Evolutionary conservation across 78 protist species (phyloP), one percentile per base, ranked within the genome.

Genomic region (Acrasis kona): DNA sequence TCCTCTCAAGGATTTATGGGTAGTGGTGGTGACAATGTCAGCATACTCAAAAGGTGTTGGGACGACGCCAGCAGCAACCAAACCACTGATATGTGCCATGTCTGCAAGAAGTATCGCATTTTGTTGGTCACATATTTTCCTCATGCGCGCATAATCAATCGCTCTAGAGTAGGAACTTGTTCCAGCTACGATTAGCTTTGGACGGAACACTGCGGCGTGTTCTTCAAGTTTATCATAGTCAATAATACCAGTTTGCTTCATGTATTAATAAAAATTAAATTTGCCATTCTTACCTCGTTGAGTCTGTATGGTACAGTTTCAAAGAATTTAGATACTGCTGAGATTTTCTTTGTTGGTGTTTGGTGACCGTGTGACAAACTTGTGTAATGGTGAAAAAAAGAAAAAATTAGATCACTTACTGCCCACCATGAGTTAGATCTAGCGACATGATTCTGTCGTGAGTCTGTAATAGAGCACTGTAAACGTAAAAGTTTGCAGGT

Each of bases 1-100:
- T 1, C 91, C 91, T 1, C 91, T 77, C 31, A 92, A 91, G 9
- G 92, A 70, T 83, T 92, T 92, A 91, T 93, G 96, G n/a, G 93
- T 93, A 12, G 96, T 93, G 28, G 92, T 89, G 28, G 92, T 90
- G 65, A 93, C 96, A 9, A 89, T 36, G 75, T 93, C 92, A 31
- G 87, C 65, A 76, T 65, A 67, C 32, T 76, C 76, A 74, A 93
- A 89, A 1, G 96, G 94, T 36, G 0, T 0, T 19, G 27, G 7
- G 38, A 32, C 42, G 36, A n/a, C 41, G 10, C 73, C 88, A 1
- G 92, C 77, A 5, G 92, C 94, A 6, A 93, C 92, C 42, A 86
- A 81, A 7, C 87, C 87, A 30, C 80, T 9, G 58, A 84, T 69
- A 83, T 89, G 96, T 27, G 92, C 89, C 94, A 93, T 90, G 79